These are phyloP conservation scores for Pseudogymnoascus sp. DNA, from an alignment of 2,329 filamentous ascomycete genomes.

Conservation along the genomic window DNA sequence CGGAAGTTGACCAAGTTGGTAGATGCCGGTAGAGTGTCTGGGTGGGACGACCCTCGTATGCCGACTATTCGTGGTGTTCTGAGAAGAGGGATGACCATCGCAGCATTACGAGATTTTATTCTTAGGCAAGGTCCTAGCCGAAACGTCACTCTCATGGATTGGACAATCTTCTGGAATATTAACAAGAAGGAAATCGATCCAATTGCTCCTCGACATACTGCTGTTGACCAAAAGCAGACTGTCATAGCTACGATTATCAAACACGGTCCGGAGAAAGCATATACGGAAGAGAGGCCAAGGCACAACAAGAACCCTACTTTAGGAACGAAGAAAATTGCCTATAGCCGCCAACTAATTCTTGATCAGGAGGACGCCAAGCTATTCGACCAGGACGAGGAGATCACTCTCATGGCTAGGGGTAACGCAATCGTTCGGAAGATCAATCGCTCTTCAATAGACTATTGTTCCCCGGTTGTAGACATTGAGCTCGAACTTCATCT, in stretches of 20 bases:
- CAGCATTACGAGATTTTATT: slow-evolving; percentile 74
- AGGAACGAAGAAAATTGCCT: slow-evolving; percentile 77
- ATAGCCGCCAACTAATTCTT: slow-evolving; percentile 64
- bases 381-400: slow-evolving; percentile 79
- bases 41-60: slow-evolving; percentile 83
- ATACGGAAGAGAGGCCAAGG: slow-evolving; percentile 68
- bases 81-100: slow-evolving; percentile 68
- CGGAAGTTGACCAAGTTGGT: slow-evolving; percentile 63
- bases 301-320: slow-evolving; percentile 83
- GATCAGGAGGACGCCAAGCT: slow-evolving; percentile 79
- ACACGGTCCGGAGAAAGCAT: slow-evolving; percentile 53
- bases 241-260: slow-evolving; percentile 58
- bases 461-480: slow-evolving; percentile 47
- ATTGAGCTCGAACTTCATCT: slow-evolving; percentile 80
- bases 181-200: slow-evolving; percentile 79
- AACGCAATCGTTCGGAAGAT: slow-evolving; percentile 72
- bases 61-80: slow-evolving; percentile 73
- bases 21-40: slow-evolving; percentile 57
- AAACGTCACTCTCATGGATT: slow-evolving; percentile 77
- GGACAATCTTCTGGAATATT: slow-evolving; percentile 58
- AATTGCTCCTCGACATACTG: slow-evolving; percentile 62
- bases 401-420: slow-evolving; percentile 95
- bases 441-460: slow-evolving; percentile 31
- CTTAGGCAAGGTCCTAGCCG: slow-evolving; percentile 75
- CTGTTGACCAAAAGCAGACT: slow-evolving; percentile 58